Percentiles rank a stretch among this genome's conserved stretches.
These are phyloP conservation scores for Gamsiella multidivaricata DNA, from an alignment of 192 early-diverging fungal species.

Conservation along the genomic window DNA sequence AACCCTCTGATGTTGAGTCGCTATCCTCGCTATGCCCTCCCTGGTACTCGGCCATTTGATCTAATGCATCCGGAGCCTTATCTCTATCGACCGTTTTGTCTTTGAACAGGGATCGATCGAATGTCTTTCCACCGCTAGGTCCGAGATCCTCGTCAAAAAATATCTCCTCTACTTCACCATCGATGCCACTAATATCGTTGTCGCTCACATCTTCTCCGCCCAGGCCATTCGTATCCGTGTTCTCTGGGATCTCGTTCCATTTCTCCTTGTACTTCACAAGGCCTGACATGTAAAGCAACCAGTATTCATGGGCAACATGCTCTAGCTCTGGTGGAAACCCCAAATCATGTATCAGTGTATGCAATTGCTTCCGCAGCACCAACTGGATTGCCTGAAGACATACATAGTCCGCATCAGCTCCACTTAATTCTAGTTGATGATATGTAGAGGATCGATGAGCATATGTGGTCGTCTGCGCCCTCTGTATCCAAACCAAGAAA, in stretches of 20 bases:
- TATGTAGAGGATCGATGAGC: too few species aligned
- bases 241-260: too few species aligned
- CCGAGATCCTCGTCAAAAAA: too few species aligned
- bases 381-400: constrained; percentile 19
- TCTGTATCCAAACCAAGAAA: background rate
- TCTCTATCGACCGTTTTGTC: background rate
- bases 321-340: constrained; percentile 31
- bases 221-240: too few species aligned
- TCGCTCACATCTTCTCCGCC: background rate
- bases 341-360: constrained; percentile 23
- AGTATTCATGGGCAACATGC: constrained; percentile 31
- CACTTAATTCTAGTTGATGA: constrained; percentile 6
- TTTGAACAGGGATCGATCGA: constrained; percentile 6
- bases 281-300: constrained; percentile 14
- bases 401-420: background rate
- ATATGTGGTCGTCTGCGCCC: too few species aligned
- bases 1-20: constrained; percentile 6
- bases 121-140: background rate
- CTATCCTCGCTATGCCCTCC: background rate
- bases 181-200: background rate
- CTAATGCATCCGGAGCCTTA: constrained; percentile 1
- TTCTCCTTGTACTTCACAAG: constrained; percentile 7
- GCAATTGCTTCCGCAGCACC: constrained; percentile 17
- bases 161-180: background rate
- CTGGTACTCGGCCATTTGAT: constrained; percentile 24